Percentiles rank a stretch among this genome's conserved stretches.
Evolutionary conservation across 2,329 filamentous ascomycete genomes (phyloP).

Genomic region (Ascochyta viciae-villosae): DNA sequence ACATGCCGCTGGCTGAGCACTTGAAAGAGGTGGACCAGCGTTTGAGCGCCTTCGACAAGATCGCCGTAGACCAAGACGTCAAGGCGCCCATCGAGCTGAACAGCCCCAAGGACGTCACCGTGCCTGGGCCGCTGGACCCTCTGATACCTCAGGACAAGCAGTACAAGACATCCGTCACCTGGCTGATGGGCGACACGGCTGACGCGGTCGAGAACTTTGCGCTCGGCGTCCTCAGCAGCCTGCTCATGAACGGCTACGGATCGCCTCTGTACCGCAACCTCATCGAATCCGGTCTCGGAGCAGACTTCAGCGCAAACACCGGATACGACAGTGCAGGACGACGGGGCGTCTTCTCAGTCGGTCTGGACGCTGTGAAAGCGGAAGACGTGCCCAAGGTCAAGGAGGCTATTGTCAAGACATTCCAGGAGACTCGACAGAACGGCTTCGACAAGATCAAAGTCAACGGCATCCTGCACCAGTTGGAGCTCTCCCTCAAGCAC

Average conservation of each 20-base stretch:
- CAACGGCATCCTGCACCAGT: constrained; percentile 89
- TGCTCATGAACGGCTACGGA: constrained; percentile 93
- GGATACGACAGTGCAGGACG: constrained; percentile 84
- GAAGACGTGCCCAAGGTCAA: constrained; percentile 80
- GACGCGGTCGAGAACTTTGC: constrained; percentile 90
- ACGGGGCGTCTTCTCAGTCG: constrained; percentile 85
- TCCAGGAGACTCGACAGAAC: constrained; percentile 72
- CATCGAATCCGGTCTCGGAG: constrained; percentile 87
- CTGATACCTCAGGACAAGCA: constrained; percentile 86
- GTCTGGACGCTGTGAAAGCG: constrained; percentile 86
- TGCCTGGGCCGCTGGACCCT: constrained; percentile 84
- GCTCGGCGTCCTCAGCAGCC: constrained; percentile 77
- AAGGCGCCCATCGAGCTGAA: constrained; percentile 77
- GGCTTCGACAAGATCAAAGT: constrained; percentile 92
- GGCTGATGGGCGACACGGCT: constrained; percentile 83
- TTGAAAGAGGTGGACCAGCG: constrained; percentile 78
- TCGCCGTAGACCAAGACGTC: constrained; percentile 73
- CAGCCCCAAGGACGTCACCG: constrained; percentile 72
- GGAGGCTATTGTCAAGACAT: constrained; percentile 73
- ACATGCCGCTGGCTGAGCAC: constrained; percentile 85
- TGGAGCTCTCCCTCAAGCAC: constrained; percentile 92
- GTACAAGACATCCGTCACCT: constrained; percentile 91
- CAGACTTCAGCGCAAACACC: constrained; percentile 93
- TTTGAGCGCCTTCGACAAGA: constrained; percentile 75
- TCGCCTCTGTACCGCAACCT: constrained; percentile 89